Percentiles rank a stretch among this genome's conserved stretches.
Conservation (phyloP, 2,329 filamentous ascomycete genomes). For the Metarhizium anisopliae region DNA sequence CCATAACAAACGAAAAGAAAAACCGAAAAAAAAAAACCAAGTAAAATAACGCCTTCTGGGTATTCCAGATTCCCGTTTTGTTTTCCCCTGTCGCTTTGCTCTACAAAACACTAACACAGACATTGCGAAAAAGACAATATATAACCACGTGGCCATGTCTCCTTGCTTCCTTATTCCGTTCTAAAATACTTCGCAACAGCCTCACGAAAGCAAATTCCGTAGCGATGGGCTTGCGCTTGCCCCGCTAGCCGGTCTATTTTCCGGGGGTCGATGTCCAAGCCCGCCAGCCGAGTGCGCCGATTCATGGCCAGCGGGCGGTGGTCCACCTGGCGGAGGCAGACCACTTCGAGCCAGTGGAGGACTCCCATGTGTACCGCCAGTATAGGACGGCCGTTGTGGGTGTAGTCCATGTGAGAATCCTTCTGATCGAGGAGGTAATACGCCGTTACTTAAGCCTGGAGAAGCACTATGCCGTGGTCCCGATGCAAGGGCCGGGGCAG, state of each 20-base stretch:
- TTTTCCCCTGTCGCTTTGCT: background rate
- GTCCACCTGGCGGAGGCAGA: conserved; percentile 13
- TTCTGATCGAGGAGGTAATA: conserved; percentile 23
- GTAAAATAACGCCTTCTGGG: conserved; percentile 2
- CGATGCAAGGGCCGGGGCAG: conserved; percentile 16
- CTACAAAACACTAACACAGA: background rate
- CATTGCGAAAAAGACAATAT: background rate
- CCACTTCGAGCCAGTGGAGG: conserved; percentile 36
- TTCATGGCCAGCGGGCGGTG: conserved; percentile 17
- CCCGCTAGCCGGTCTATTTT: conserved; percentile 45
- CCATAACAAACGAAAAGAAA: background rate
- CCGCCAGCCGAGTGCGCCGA: conserved; percentile 12
- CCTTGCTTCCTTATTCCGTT: background rate
- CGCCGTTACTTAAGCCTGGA: conserved; percentile 25
- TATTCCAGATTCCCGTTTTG: conserved; percentile 1
- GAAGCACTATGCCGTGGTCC: conserved; percentile 17
- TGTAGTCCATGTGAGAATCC: conserved; percentile 32
- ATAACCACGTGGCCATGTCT: background rate
- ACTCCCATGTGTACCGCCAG: conserved; percentile 34
- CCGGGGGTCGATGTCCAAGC: conserved; percentile 24
- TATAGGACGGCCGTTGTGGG: conserved; percentile 31
- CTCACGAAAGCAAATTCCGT: conserved; percentile 60
- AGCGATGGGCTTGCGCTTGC: conserved; percentile 71
- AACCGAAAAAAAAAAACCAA: background rate
- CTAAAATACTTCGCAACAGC: background rate